phyloP scores from a whole-genome alignment of 257 asterid species.

The Nicotiana undulata region DNA sequence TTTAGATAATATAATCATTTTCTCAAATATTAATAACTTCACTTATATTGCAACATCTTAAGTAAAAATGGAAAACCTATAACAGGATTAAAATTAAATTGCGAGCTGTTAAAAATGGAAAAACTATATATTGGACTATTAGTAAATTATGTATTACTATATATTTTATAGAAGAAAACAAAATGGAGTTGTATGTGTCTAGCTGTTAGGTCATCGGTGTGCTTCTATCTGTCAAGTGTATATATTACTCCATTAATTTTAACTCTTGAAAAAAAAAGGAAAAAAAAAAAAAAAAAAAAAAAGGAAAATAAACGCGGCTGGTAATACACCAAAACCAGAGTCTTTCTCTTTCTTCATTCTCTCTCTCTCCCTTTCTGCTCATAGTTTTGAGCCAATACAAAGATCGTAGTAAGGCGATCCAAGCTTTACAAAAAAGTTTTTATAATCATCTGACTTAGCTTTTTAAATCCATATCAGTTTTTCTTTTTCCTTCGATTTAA shows the following conservation, averaged over 20 bases:
- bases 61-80: too few relatives aligned
- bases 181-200: not conserved
- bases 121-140: too few relatives aligned
- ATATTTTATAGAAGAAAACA: not conserved
- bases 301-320: conserved; percentile 55
- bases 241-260: not conserved
- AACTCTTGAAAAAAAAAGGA: not conserved
- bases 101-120: too few relatives aligned
- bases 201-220: not conserved
- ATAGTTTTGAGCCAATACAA: conserved; percentile 49
- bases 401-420: conserved; percentile 55
- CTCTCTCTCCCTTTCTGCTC: conserved; percentile 36
- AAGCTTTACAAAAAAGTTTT: conserved; percentile 13
- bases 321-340: conserved; percentile 41
- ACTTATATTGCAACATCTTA: not conserved
- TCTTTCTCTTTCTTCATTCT: conserved; percentile 18
- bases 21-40: not conserved
- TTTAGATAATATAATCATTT: too few relatives aligned
- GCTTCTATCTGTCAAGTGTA: not conserved
- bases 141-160: too few relatives aligned
- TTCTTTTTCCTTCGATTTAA: not conserved
- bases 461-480: conserved; percentile 1
- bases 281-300: not conserved
- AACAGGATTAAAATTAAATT: too few relatives aligned
- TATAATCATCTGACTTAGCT: conserved; percentile 23